These are phyloP conservation scores for Tillandsia leiboldiana DNA, from an alignment of 176 grass and related monocot genomes.

Conservation along the genomic window DNA sequence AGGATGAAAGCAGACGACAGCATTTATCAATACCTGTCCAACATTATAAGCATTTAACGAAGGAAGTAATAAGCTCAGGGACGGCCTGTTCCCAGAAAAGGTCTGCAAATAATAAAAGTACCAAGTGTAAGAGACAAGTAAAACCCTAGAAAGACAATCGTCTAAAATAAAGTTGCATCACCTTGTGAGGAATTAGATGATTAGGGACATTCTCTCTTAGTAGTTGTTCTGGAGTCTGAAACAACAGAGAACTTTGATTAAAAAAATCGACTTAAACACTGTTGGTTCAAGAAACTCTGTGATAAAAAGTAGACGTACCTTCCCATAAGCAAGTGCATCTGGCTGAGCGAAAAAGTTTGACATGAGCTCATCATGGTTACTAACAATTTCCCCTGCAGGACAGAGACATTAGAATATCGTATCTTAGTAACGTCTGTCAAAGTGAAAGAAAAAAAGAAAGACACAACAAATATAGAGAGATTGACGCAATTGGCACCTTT, in stretches of 20 bases:
- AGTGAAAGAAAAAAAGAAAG: background rate
- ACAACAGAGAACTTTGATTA: conserved; percentile 5
- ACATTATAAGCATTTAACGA: conserved; percentile 69
- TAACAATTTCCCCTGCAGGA: conserved; percentile 72
- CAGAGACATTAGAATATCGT: conserved; percentile 13
- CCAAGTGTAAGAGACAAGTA: conserved; percentile 9
- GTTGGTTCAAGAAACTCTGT: conserved; percentile 7
- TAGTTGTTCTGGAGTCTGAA: conserved; percentile 83
- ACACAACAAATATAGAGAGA: background rate
- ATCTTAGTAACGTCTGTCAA: background rate
- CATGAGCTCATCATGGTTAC: conserved; percentile 95
- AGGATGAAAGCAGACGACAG: background rate
- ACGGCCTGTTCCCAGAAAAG: conserved; percentile 79
- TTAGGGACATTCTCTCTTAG: conserved; percentile 49
- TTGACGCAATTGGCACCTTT: conserved; percentile 25
- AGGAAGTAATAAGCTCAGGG: conserved; percentile 69
- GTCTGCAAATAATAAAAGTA: conserved; percentile 41
- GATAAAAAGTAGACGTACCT: conserved; percentile 36
- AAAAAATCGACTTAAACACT: conserved; percentile 13
- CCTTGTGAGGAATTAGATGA: conserved; percentile 89
- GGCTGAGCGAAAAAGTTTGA: conserved; percentile 98
- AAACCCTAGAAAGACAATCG: conserved; percentile 10
- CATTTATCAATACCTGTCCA: conserved; percentile 49
- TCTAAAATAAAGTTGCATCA: conserved; percentile 14
- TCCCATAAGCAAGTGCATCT: conserved; percentile 99